Base-by-base conservation (phyloP, 768 basidiomycete species). In the Rhizopogon roseolus region DNA sequence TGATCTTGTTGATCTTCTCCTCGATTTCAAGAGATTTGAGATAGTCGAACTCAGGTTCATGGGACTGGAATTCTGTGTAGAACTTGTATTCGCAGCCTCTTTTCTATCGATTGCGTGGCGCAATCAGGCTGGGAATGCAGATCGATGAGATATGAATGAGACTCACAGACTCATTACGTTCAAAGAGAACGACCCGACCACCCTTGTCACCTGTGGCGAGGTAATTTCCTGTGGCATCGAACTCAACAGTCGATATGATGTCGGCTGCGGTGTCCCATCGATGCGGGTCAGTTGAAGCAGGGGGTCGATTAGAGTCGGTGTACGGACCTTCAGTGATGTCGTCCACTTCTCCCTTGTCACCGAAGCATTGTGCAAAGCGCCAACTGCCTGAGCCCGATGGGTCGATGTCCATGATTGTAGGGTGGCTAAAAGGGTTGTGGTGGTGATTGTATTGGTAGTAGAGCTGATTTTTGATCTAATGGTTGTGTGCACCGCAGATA, bases 1-100 rank as follows among this genome's bases (percentile, higher is more conserved):
- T 93, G 83, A 99, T 99, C 84, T 97, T 92, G 80, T 99, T 99
- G 80, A 99, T 99, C 88, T 99, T 99, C 82, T 99, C 97, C 75
- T 99, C 97, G 73, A 99, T 99, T 81, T 99, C 97, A 62, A 99
- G 79, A 22, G 93, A 97, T 80, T 99, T 99, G 67, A 99, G 86
- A 72, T 99, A 99, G 77, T 99, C 97, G 71, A 99, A 99, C 71
- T 99, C 97, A 52, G 97, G 97, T 71, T 99, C 97, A 71, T 99
- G 97, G 43, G 93, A 95, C 79, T 99, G 97, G 70, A 98, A 97
- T 74, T 99, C 97, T 49, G 97, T 99, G 72, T 98, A 98, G 74
- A 99, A 99, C 73, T 98, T 98, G 85, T 99, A 99, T 76, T 99
- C 97, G 77, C 97, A 99, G 60, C 94, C 93, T 71, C 97, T 98